Percentiles rank a stretch among this genome's conserved stretches.
Conservation (phyloP, 169 alveolate genomes). For the Cryptosporidium sp. region DNA sequence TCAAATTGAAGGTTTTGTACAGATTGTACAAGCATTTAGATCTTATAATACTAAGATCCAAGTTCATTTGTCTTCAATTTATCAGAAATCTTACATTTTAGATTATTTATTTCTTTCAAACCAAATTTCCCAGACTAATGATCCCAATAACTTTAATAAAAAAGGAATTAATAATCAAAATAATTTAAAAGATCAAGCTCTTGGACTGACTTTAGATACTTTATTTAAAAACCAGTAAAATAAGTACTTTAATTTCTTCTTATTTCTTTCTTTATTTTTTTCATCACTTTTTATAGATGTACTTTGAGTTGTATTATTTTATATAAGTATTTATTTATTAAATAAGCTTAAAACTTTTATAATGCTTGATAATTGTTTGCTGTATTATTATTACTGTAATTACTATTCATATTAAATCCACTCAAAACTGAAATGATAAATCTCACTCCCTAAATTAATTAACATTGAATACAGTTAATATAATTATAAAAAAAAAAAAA, state of each 20-base stretch:
- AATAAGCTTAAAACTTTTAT: neutral
- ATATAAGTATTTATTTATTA: too few species aligned
- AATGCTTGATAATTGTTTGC: constrained; percentile 51
- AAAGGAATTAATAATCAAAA: neutral
- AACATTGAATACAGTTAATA: neutral
- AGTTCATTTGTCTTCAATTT: constrained; percentile 15
- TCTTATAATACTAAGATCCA: constrained; percentile 48
- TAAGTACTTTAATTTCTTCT: neutral
- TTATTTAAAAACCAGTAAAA: constrained; percentile 22
- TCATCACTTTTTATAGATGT: neutral
- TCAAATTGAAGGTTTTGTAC: constrained; percentile 62
- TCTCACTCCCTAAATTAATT: constrained; percentile 44
- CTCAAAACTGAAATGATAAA: constrained; percentile 39
- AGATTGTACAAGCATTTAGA: constrained; percentile 50
- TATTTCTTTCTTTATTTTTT: neutral
- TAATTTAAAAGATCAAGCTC: neutral
- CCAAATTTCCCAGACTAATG: constrained; percentile 1
- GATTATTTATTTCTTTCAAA: constrained; percentile 58
- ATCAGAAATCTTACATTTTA: constrained; percentile 52
- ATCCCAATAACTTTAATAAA: too few species aligned
- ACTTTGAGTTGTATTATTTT: neutral
- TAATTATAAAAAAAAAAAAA: too few species aligned
- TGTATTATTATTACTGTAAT: neutral
- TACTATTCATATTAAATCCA: constrained; percentile 39
- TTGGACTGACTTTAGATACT: constrained; percentile 33